Base-by-base conservation (phyloP, 2,329 filamentous ascomycete species). In the Lasiodiplodia citricola region DNA sequence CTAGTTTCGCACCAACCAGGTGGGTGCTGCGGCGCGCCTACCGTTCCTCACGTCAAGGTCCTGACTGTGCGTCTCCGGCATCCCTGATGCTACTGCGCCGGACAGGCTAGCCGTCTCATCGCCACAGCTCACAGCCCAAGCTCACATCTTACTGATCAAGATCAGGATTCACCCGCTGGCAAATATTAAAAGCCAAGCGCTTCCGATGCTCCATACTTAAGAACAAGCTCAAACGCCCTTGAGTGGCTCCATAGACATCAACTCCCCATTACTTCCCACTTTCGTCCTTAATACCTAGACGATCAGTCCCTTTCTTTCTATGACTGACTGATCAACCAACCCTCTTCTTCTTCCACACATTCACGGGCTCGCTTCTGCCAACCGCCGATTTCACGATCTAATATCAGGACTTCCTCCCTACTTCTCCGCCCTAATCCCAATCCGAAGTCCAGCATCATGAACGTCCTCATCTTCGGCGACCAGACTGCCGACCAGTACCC, bases 401-500 rank as follows among this genome's bases (percentile, higher is more conserved):
- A 62, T 69, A 56, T 6, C 47, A 13, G 62, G 63, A 67, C 50
- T 25, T 55, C 25, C 35, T 55, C 28, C 44, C 35, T 47, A 37
- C 47, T 60, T 50, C 63, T 51, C n/a, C 56, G 18, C 41, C 31
- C 50, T 68, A 68, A 68, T 44, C 52, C 41, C 57, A 62, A 65
- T 58, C 38, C 58, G 41, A 63, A 28, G 50, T 69, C 70, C 68
- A 66, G 70, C 73, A 80, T 67, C 71, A 82, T 82, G 76, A 84
- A 85, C 75, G 75, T 83, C 69, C 85, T 91, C 78, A 86, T 92
- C 71, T 91, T 92, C 76, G 90, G 90, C 81, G 90, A 92, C 76
- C 90, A 92, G 80, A 91, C 90, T 70, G 84, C 88, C 74, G 88
- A 91, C 77, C 89, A 89, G 73, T 87, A 90, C 76, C 82, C 82